Base-by-base conservation (phyloP, 2,329 filamentous ascomycete species). In the Fusarium sp. region DNA sequence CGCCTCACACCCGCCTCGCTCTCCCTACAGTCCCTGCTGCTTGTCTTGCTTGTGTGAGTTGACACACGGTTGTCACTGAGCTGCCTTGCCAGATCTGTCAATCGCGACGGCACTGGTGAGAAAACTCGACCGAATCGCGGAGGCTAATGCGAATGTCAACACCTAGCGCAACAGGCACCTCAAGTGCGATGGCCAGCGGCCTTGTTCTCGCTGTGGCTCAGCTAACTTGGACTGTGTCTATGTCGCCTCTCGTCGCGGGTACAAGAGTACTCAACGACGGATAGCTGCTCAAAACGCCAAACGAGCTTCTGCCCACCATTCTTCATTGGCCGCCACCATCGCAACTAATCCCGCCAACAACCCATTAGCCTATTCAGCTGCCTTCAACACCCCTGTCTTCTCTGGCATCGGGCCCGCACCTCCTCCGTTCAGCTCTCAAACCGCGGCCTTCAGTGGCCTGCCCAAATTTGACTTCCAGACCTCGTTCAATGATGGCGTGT, bases 121-220 rank as follows among this genome's bases (percentile, higher is more conserved):
- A 23, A 27, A 47, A 16, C 12, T 15, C 13, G 16, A 36, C 13
- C 5, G 12, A 36, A 27, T 44, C 18, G 18, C 7, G 31, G 23
- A 27, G n/a, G 54, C 68, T 58, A 46, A 64, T 62, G n/a, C 63
- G 57, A 30, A 41, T 23, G 23, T 48, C 30, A 11, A 15, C 23
- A 36, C 43, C 77, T 36, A 89, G 87, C 84, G 87, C 56, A 80
- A 73, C 66, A 89, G 93, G 76, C 92, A 94, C 78, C 85, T 94
- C 56, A 94, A 93, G 78, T 94, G 92, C 76, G 91, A 94, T 78
- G 91, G 91, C n/a, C 79, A 83, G 41, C 89, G 82, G 28, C 92
- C 92, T 12, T 95, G 92, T 80, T 85, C 87, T 40, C 89, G 92
- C 62, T 95, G 92, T 79, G 81, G 81, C 31, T 78, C 82, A 47